Evolutionary conservation across 2,329 filamentous ascomycete species (phyloP).

Genomic region (Coniochaeta hoffmannii): DNA sequence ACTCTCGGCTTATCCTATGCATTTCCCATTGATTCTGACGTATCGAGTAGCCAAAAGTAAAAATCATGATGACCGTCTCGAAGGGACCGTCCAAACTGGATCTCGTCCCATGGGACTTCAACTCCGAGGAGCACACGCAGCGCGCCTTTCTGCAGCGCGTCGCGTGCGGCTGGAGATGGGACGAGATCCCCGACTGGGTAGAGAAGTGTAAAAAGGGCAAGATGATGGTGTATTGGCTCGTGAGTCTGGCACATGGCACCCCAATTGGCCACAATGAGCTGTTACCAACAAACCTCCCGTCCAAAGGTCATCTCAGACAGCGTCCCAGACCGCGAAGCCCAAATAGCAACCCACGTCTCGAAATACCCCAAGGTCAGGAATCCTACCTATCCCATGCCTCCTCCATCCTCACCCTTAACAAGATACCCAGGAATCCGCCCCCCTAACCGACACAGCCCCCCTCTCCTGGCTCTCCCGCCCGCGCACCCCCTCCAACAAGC

Average conservation of each 20-base stretch:
- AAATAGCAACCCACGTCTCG: background rate
- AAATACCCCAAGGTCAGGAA: conserved; percentile 1
- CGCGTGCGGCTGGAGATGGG: background rate
- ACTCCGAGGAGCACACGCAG: background rate
- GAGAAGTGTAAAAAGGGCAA: background rate
- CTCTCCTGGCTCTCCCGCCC: background rate
- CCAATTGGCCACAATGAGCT: too few relatives aligned
- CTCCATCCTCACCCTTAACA: background rate
- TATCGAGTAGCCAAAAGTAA: background rate
- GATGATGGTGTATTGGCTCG: background rate
- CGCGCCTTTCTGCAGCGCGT: background rate
- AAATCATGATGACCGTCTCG: background rate
- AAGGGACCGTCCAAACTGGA: background rate
- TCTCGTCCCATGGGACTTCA: background rate
- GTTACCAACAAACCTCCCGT: too few relatives aligned
- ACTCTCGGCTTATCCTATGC: too few relatives aligned
- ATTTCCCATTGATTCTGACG: too few relatives aligned
- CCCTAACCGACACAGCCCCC: background rate
- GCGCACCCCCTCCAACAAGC: background rate
- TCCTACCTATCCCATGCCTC: background rate
- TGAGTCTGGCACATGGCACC: background rate
- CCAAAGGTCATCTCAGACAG: background rate
- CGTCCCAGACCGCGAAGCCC: background rate
- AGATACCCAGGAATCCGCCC: background rate
- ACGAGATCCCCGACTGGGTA: background rate